Evolutionary conservation across 805 yeast genomes (phyloP).

Genomic region (Candida sakaeoensis): DNA sequence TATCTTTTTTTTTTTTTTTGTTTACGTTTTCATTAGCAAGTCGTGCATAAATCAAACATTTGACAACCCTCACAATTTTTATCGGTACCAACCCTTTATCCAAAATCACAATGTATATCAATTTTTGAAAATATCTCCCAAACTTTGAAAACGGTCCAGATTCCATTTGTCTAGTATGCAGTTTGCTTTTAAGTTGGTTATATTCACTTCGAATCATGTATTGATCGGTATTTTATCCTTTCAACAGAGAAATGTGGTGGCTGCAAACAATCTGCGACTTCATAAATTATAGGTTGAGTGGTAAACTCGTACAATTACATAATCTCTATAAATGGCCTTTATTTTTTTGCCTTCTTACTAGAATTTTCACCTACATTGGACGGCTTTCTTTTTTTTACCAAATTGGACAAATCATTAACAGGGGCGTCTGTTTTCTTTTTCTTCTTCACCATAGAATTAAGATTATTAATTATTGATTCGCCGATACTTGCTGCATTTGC

Average conservation of each 20-base stretch:
- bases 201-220: too few relatives aligned
- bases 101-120: too few relatives aligned
- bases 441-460: conserved; percentile 40
- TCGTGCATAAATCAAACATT: not conserved
- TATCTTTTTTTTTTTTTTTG: conserved; percentile 1
- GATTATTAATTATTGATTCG: conserved; percentile 45
- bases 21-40: not conserved
- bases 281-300: too few relatives aligned
- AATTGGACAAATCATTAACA: conserved; percentile 60
- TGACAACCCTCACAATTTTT: too few relatives aligned
- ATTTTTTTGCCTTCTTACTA: not conserved
- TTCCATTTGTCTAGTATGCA: too few relatives aligned
- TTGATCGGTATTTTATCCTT: too few relatives aligned
- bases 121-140: not conserved
- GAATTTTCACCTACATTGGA: not conserved
- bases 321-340: not conserved
- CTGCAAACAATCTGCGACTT: too few relatives aligned
- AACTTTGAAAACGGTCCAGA: not conserved
- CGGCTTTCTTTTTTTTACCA: conserved; percentile 55
- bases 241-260: too few relatives aligned
- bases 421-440: conserved; percentile 26
- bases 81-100: conserved; percentile 2
- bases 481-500: conserved; percentile 8
- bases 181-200: not conserved
- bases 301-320: too few relatives aligned